Percentiles rank a stretch among this genome's conserved stretches.
These are phyloP conservation scores for Daldinia grandis DNA, from an alignment of 495 filamentous ascomycete species.

Conservation along the genomic window DNA sequence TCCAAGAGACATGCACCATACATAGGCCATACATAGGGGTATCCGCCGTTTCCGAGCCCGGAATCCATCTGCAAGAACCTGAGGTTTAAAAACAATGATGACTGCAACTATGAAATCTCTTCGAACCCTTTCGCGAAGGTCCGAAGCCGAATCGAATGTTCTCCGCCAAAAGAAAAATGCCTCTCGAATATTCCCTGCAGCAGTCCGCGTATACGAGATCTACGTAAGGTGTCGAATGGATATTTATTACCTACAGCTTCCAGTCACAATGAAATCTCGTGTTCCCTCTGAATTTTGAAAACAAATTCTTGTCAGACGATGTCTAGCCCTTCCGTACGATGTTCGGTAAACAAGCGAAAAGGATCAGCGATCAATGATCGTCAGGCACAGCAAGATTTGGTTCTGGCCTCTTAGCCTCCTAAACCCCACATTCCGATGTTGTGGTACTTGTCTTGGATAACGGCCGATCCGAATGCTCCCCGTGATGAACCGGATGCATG, in stretches of 20 bases:
- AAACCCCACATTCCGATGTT: conserved; percentile 24
- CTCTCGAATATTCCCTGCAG: conserved; percentile 1
- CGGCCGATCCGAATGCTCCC: conserved; percentile 17
- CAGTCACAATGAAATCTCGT: conserved; percentile 1
- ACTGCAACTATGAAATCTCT: background rate
- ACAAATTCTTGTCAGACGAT: background rate
- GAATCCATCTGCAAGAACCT: conserved; percentile 17
- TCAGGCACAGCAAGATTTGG: conserved; percentile 34
- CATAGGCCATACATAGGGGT: conserved; percentile 11
- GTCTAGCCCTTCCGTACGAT: background rate
- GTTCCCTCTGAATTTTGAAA: background rate
- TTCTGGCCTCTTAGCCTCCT: conserved; percentile 16
- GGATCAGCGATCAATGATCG: conserved; percentile 34
- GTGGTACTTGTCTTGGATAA: conserved; percentile 22
- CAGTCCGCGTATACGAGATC: conserved; percentile 1
- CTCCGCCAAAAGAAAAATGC: background rate
- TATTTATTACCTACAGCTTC: background rate
- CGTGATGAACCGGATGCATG: background rate
- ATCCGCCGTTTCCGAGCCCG: conserved; percentile 31
- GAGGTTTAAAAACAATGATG: conserved; percentile 25
- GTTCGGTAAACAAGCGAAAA: background rate
- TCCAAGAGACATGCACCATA: background rate
- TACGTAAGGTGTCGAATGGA: background rate
- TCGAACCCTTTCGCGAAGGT: background rate
- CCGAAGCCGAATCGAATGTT: conserved; percentile 1